Evolutionary conservation across 306 rosid genomes (phyloP).

Genomic region (Herpetospermum pedunculosum): DNA sequence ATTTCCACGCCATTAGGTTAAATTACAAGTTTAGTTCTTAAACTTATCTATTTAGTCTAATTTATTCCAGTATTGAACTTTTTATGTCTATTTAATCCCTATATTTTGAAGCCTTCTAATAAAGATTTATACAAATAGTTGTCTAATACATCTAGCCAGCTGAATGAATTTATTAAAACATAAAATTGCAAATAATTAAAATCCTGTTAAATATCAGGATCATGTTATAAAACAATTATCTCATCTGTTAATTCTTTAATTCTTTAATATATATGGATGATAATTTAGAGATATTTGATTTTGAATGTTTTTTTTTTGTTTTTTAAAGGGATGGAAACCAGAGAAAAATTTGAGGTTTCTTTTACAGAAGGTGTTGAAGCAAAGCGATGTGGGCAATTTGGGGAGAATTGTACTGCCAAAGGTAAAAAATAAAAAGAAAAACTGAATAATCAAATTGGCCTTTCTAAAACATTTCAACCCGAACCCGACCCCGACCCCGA

Average conservation of each 20-base stretch:
- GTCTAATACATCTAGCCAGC: too few relatives aligned
- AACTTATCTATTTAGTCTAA: background rate
- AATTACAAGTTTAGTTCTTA: background rate
- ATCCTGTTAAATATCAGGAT: too few relatives aligned
- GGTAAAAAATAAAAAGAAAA: conserved; percentile 13
- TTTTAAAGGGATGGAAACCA: conserved; percentile 93
- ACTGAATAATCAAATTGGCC: background rate
- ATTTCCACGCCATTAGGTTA: background rate
- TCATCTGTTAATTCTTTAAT: background rate
- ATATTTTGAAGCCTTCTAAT: too few relatives aligned
- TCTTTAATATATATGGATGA: background rate
- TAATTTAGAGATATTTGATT: background rate
- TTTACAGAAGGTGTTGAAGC: conserved; percentile 90
- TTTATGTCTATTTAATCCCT: too few relatives aligned
- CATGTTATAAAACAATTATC: too few relatives aligned
- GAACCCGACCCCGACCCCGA: background rate
- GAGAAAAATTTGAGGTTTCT: conserved; percentile 91
- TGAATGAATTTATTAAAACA: too few relatives aligned
- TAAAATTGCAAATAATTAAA: too few relatives aligned
- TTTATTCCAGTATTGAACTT: too few relatives aligned
- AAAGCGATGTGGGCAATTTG: conserved; percentile 91
- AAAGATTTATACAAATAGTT: too few relatives aligned
- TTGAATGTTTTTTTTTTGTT: background rate
- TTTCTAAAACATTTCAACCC: background rate
- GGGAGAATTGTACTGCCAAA: conserved; percentile 94